Evolutionary conservation across 2,329 filamentous ascomycete genomes (phyloP), one percentile per base, ranked within the genome.

Genomic region (Cercospora nicotianae): DNA sequence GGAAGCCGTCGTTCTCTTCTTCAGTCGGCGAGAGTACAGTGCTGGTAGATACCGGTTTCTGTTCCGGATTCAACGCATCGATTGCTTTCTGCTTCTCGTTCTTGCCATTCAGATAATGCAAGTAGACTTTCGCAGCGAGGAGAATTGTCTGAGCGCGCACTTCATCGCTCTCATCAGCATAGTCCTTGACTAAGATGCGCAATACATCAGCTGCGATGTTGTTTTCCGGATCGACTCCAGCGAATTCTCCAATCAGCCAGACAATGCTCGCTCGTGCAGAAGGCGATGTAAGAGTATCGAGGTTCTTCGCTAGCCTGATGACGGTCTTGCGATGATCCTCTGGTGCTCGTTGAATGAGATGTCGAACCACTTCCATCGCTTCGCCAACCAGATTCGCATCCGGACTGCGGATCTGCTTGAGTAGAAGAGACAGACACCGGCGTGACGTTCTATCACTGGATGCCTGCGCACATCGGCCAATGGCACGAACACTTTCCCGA

Each of bases 231-330:
- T 90, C 87, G 65, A 93, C 88, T 0, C 93, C 92, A 0, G 94
- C 89, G 74, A 96, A 98, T 79, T 99, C 95, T 57, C 95, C 95
- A 0, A 98, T 94, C 0, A 99, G 87, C 95, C 95, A 99, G 73
- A 99, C 91, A 70, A 99, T 97, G 60, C 92, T 97, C 3, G 95
- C 95, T 72, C 95, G 87, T 3, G 95, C 95, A 69, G 93, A 90
- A 1, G 95, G 89, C 69, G 95, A 94, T 0, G 91, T 92, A 1
- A 93, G 92, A 3, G 90, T 91, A 76, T 97, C 95, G 2, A 99
- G 87, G 69, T 97, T 94, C 80, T 93, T 95, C 5, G 95, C 95
- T 60, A 99, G 82, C 58, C 93, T 87, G 36, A 98, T 88, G 1
- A 98, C 93, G 0, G 95, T 99, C 51, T 90, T 90, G 10, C 88